Evolutionary conservation across 768 basidiomycete species (phyloP).

Genomic region (Pholiota conissans): DNA sequence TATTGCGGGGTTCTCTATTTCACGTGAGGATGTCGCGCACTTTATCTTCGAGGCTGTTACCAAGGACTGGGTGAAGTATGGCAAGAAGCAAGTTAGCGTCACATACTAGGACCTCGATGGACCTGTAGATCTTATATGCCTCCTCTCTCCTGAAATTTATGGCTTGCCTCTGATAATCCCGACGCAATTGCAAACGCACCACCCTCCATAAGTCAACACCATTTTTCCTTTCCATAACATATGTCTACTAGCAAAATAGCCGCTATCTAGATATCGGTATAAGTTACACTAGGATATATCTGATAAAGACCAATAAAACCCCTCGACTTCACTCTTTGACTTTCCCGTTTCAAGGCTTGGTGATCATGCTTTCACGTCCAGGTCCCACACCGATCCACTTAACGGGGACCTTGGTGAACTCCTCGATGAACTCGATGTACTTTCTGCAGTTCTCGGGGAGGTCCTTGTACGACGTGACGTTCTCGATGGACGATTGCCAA

Average conservation of each 20-base stretch:
- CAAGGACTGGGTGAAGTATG: conserved; percentile 51
- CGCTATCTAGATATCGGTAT: neutral
- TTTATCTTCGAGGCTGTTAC: conserved; percentile 52
- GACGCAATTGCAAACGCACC: too few relatives aligned
- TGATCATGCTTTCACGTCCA: conserved; percentile 74
- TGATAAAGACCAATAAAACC: neutral
- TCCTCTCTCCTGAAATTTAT: too few relatives aligned
- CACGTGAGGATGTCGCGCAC: conserved; percentile 63
- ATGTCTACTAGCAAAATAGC: neutral
- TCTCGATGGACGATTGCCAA: conserved; percentile 81
- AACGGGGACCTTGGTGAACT: conserved; percentile 67
- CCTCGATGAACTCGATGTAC: conserved; percentile 88
- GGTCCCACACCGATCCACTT: conserved; percentile 96
- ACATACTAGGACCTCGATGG: conserved; percentile 36
- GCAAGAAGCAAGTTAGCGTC: conserved; percentile 46
- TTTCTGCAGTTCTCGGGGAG: conserved; percentile 83
- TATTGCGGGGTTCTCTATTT: conserved; percentile 45
- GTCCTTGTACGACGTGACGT: conserved; percentile 60
- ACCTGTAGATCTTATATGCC: too few relatives aligned
- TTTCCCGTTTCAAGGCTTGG: conserved; percentile 18
- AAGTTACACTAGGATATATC: too few relatives aligned
- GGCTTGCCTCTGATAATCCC: too few relatives aligned
- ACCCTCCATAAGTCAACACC: too few relatives aligned
- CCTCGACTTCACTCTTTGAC: neutral
- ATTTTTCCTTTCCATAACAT: neutral